These are phyloP conservation scores for Gossypium raimondii DNA, from an alignment of 345 rosid genomes.

Conservation along the genomic window DNA sequence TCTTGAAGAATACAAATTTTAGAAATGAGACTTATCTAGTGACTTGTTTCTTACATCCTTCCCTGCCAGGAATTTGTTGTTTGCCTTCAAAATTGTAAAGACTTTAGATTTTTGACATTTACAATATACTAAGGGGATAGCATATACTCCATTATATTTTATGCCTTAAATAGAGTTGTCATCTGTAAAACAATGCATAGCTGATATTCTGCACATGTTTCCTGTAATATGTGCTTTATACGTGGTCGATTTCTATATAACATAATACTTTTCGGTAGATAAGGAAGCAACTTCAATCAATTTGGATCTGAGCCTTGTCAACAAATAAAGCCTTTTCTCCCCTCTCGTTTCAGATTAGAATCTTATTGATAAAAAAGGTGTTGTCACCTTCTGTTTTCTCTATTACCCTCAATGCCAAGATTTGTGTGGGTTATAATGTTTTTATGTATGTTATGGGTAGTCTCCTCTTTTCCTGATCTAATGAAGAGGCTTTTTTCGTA, in stretches of 20 bases:
- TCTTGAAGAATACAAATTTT: background rate
- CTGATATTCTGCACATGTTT: background rate
- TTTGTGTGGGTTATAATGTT: background rate
- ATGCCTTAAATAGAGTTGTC: background rate
- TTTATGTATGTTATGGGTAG: background rate
- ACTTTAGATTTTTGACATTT: background rate
- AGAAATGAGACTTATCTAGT: background rate
- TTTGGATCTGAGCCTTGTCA: background rate
- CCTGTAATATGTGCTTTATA: background rate
- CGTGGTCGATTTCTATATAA: background rate
- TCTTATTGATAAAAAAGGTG: background rate
- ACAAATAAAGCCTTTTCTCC: background rate
- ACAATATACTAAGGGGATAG: background rate
- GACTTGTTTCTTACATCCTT: background rate
- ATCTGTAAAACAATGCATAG: background rate
- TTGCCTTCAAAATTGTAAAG: background rate
- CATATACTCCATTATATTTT: background rate
- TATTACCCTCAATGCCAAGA: background rate
- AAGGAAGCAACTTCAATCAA: background rate
- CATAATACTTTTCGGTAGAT: background rate
- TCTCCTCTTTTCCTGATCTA: background rate
- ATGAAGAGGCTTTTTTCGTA: background rate
- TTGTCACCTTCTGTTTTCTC: no score
- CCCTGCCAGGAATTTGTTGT: background rate
- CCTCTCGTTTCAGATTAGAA: background rate